Base-by-base conservation (phyloP, 495 filamentous ascomycete species). In the Penicillium herquei region DNA sequence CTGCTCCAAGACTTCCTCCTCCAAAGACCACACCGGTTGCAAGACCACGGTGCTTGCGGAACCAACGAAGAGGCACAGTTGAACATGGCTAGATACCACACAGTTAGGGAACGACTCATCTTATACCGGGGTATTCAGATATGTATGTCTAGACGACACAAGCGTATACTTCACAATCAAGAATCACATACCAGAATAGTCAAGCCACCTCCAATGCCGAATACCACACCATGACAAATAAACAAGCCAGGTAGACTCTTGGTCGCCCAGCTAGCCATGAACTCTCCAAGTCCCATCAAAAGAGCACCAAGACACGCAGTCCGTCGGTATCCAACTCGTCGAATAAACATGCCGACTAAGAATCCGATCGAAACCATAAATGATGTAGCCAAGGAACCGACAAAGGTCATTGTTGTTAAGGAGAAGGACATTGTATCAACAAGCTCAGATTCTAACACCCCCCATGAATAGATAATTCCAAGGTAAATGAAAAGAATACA, bases 1-100 rank as follows among this genome's bases (percentile, higher is more conserved):
- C 53, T 16, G 53, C 53, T 49, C 53, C 53, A 14, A 55, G 53
- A 49, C 53, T 55, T n/a, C 53, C 53, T 55, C 53, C 53, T 34
- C 53, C 53, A 55, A 55, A 55, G 13, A 55, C 53, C 0, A 49
- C 39, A 7, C 53, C 53, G 5, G 45, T 55, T 3, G 53, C 53
- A 14, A 55, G 53, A 45, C 45, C 53, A 5, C 53, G 45, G n/a
- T 55, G 33, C 9, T 55, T 55, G 9, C 53, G 53, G 37, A 55
- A 55, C 53, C 53, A 55, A 14, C 43, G 34, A 11, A 55, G 45
- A 34, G 53, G 45, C 12, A 44, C 53, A 14, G 53, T 55, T 9
- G 43, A 55, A 49, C 43, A 55, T 10, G 53, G 53, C 53, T 55
- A 14, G 7, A 14, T 16, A 13, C 12, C 8, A 34, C 26, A 6